These are phyloP conservation scores for Paramecium biaurelia DNA, from an alignment of 73 alveolate species.

Conservation along the genomic window DNA sequence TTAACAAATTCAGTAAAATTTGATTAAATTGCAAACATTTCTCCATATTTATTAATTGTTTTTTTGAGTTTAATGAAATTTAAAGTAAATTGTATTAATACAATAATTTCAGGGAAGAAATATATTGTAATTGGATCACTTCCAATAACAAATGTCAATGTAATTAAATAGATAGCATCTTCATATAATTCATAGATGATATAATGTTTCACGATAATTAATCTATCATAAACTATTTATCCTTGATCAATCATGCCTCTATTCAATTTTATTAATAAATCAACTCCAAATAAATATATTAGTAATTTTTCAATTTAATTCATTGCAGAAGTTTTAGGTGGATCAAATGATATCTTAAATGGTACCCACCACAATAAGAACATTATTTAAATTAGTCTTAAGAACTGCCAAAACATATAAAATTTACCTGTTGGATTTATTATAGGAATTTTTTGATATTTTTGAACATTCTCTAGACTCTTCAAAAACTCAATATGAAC, in stretches of 20 bases:
- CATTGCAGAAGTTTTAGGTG: neutral
- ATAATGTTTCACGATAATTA: neutral
- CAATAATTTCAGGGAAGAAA: neutral
- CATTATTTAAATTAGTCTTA: neutral
- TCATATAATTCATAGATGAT: neutral
- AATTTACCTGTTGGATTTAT: neutral
- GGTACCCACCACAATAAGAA: slow-evolving; percentile 18
- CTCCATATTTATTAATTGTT: neutral
- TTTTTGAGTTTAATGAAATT: neutral
- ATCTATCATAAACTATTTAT: neutral
- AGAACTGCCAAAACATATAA: neutral
- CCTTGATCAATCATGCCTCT: slow-evolving; percentile 15
- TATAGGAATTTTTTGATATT: neutral
- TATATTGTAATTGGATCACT: neutral
- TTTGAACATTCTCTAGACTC: neutral
- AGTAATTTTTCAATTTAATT: neutral
- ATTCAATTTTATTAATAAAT: neutral
- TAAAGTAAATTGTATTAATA: neutral
- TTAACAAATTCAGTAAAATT: neutral
- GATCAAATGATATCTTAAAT: neutral
- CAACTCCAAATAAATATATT: neutral
- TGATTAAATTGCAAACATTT: neutral
- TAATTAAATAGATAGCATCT: neutral
- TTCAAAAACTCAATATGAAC: neutral
- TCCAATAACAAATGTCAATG: neutral